Conservation (phyloP, 2,329 filamentous ascomycete genomes). For the Zymoseptoria tritici region DNA sequence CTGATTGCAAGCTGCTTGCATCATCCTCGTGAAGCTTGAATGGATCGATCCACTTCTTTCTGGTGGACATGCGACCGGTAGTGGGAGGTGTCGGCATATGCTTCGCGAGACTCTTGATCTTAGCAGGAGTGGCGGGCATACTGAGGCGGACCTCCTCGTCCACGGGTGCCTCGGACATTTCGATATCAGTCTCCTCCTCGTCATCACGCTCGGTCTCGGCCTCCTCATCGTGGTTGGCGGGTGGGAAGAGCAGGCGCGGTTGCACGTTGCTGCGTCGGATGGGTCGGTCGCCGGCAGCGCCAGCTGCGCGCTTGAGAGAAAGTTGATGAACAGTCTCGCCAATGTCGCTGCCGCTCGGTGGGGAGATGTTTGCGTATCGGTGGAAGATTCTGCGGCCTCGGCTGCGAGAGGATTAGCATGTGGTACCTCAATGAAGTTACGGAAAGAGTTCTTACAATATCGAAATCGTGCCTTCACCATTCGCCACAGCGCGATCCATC, state of each 20-base stretch:
- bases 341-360: slow-evolving; percentile 27
- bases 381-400: slow-evolving; percentile 74
- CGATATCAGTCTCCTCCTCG: slow-evolving; percentile 50
- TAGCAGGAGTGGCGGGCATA: slow-evolving; percentile 13
- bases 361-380: slow-evolving; percentile 47
- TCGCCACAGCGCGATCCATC: slow-evolving; percentile 56
- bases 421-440: too few species aligned
- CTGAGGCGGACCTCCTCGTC: slow-evolving; percentile 5
- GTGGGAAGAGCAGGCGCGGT: slow-evolving; percentile 64
- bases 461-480: slow-evolving; percentile 66
- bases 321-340: slow-evolving; percentile 18
- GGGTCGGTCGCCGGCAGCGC: slow-evolving; percentile 37
- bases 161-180: slow-evolving; percentile 21
- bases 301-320: slow-evolving; percentile 32
- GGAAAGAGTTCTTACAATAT: slow-evolving; percentile 67
- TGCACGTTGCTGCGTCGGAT: slow-evolving; percentile 63
- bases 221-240: slow-evolving; percentile 43
- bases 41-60: slow-evolving; percentile 15
- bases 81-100: slow-evolving; percentile 10
- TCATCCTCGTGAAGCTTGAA: slow-evolving; percentile 27
- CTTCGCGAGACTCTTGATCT: slow-evolving; percentile 7
- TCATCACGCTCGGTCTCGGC: slow-evolving; percentile 47
- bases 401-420: slow-evolving; percentile 40
- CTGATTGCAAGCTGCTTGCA: slow-evolving; percentile 13
- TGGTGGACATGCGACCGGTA: slow-evolving; percentile 22